Percentiles rank a stretch among this genome's conserved stretches.
Conservation (phyloP, 345 rosid genomes). For the Lagerstroemia speciosa region DNA sequence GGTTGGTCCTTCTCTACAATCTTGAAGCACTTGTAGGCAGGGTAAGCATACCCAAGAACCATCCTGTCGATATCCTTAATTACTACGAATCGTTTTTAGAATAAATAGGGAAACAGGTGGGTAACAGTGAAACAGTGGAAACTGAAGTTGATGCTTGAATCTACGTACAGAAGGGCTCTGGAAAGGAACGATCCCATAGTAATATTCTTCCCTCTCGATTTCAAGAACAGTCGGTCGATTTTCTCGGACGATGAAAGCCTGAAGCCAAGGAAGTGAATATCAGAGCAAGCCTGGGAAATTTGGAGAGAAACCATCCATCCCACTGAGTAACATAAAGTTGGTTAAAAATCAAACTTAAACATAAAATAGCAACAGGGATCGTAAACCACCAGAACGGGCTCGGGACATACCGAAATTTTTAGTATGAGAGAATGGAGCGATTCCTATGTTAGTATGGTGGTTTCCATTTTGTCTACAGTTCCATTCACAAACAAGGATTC, state of each 20-base stretch:
- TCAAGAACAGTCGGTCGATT: background rate
- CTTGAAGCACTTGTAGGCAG: slow-evolving; percentile 74
- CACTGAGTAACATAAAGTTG: background rate
- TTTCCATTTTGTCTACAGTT: no score
- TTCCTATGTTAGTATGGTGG: no score
- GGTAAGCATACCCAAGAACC: slow-evolving; percentile 69
- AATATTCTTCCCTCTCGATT: background rate
- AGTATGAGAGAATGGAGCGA: no score
- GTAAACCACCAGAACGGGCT: no score
- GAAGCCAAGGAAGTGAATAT: background rate
- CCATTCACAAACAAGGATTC: no score
- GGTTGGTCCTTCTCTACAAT: slow-evolving; percentile 45
- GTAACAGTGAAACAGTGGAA: background rate
- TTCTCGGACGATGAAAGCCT: background rate
- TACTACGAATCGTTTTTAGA: background rate
- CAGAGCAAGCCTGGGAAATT: background rate
- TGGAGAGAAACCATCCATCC: background rate
- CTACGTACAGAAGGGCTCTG: slow-evolving; percentile 28
- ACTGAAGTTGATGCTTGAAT: background rate
- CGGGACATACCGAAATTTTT: no score
- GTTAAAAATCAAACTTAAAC: no score
- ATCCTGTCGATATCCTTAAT: slow-evolving; percentile 25
- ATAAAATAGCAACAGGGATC: no score
- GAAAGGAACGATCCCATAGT: slow-evolving; percentile 39
- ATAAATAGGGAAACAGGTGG: background rate